A percentile compares a stretch with the other conserved stretches of the same genome.
phyloP scores from a whole-genome alignment of 1,139 yeast genomes.

The Lipomyces yarrowii region DNA sequence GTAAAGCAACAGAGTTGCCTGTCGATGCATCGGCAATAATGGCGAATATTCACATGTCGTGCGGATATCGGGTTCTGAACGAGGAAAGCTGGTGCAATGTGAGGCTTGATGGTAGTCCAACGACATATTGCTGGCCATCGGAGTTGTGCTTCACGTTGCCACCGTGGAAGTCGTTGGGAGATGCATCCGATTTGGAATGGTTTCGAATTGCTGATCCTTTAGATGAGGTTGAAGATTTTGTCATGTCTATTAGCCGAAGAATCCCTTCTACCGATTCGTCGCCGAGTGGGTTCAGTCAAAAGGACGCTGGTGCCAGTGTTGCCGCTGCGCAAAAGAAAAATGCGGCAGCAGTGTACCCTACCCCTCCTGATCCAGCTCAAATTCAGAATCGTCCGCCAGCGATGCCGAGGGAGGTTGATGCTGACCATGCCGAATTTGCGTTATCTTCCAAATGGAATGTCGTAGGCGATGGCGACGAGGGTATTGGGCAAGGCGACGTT shows the following conservation, averaged over 20 bases:
- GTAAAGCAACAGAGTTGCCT: conserved; percentile 17
- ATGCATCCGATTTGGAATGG: conserved; percentile 34
- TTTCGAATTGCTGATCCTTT: conserved; percentile 38
- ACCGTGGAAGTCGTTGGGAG: conserved; percentile 37
- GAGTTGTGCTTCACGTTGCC: conserved; percentile 35
- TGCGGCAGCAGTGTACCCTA: conserved; percentile 39
- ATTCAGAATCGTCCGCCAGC: conserved; percentile 28
- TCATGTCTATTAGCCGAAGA: conserved; percentile 7
- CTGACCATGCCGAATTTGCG: conserved; percentile 16
- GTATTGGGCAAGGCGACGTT: conserved; percentile 15
- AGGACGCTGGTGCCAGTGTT: conserved; percentile 31
- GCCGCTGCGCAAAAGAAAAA: conserved; percentile 16
- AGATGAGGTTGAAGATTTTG: conserved; percentile 38
- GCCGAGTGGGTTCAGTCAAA: background rate
- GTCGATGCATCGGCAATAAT: conserved; percentile 25
- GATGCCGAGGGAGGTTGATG: conserved; percentile 9
- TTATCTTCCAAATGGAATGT: conserved; percentile 38
- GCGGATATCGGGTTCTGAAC: conserved; percentile 23
- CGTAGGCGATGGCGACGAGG: conserved; percentile 13
- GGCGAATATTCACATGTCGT: conserved; percentile 15
- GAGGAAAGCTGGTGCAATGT: conserved; percentile 24
- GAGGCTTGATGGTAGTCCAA: conserved; percentile 17
- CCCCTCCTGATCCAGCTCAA: conserved; percentile 44
- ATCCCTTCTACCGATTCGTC: conserved; percentile 6
- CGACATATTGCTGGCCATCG: conserved; percentile 33